These are phyloP conservation scores for Exserohilum rostratum DNA, from an alignment of 2,329 filamentous ascomycete genomes.

Conservation along the genomic window DNA sequence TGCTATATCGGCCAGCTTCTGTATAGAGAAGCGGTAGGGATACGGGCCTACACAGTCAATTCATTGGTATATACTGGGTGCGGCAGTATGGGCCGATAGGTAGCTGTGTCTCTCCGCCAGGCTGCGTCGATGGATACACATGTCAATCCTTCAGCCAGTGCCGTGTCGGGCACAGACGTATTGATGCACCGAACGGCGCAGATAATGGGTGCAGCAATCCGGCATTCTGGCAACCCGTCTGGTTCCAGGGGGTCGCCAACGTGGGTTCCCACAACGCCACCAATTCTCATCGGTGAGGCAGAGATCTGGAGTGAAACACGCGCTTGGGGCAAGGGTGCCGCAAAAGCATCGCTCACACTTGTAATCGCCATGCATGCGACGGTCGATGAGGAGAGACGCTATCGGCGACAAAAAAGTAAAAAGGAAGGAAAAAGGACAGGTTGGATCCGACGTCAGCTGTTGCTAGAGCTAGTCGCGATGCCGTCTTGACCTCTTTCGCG, in stretches of 20 bases:
- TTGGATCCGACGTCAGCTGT: conserved; percentile 7
- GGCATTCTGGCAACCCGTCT: conserved; percentile 5
- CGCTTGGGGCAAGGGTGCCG: conserved; percentile 5
- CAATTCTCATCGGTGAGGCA: conserved; percentile 20
- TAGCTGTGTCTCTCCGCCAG: background rate
- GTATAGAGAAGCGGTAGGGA: background rate
- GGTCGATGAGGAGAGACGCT: conserved; percentile 1
- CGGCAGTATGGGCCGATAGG: background rate
- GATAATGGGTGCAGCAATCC: conserved; percentile 3
- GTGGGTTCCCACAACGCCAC: background rate
- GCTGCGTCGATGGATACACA: background rate
- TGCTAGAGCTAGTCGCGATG: conserved; percentile 7
- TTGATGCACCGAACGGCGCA: conserved; percentile 3
- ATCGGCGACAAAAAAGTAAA: conserved; percentile 3
- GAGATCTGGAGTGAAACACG: conserved; percentile 9
- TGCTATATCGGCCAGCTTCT: background rate
- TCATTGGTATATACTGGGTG: background rate
- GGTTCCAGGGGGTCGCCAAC: background rate
- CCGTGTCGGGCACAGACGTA: background rate
- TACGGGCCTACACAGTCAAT: background rate
- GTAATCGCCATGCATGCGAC: background rate
- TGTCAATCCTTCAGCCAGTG: background rate
- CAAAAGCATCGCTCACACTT: background rate
- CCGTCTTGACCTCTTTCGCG: conserved; percentile 5
- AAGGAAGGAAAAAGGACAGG: background rate